These are phyloP conservation scores for Lignosus rhinocerotis DNA, from an alignment of 1,284 basidiomycete genomes.

Conservation along the genomic window DNA sequence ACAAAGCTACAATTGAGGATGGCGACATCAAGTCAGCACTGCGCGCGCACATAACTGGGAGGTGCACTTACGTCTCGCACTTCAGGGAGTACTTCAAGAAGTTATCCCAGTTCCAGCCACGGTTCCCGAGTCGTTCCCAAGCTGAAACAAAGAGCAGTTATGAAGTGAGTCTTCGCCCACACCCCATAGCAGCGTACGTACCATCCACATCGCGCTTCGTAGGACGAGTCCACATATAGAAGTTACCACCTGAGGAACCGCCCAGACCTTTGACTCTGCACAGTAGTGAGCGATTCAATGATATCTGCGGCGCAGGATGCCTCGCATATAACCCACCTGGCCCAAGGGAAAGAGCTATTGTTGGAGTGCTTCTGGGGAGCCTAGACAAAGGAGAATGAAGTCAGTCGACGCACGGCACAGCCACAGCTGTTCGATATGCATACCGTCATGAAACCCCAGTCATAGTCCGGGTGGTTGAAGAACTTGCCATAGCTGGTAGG, in stretches of 20 bases:
- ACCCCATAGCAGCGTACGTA: conserved; percentile 5
- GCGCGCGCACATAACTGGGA: background rate
- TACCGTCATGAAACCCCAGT: conserved; percentile 9
- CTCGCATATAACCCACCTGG: background rate
- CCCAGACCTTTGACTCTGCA: conserved; percentile 28
- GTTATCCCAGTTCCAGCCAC: conserved; percentile 45
- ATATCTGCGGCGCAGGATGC: too few relatives aligned
- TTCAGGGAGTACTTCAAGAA: conserved; percentile 36
- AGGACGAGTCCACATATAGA: conserved; percentile 30
- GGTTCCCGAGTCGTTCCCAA: conserved; percentile 36
- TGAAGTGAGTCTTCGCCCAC: background rate
- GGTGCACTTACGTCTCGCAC: conserved; percentile 30
- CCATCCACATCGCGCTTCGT: conserved; percentile 33
- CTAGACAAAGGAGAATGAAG: background rate
- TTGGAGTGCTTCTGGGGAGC: conserved; percentile 4
- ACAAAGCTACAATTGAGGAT: background rate
- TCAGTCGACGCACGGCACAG: too few relatives aligned
- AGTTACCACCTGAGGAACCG: conserved; percentile 26
- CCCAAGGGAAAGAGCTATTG: conserved; percentile 3
- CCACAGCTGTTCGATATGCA: background rate
- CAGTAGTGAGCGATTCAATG: background rate
- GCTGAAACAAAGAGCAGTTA: conserved; percentile 12
- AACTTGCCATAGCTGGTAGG: conserved; percentile 6
- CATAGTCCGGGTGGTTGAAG: conserved; percentile 1
- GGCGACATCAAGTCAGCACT: background rate